Evolutionary conservation across 2,329 filamentous ascomycete genomes (phyloP), one percentile per base, ranked within the genome.

Genomic region (Cordyceps javanica): DNA sequence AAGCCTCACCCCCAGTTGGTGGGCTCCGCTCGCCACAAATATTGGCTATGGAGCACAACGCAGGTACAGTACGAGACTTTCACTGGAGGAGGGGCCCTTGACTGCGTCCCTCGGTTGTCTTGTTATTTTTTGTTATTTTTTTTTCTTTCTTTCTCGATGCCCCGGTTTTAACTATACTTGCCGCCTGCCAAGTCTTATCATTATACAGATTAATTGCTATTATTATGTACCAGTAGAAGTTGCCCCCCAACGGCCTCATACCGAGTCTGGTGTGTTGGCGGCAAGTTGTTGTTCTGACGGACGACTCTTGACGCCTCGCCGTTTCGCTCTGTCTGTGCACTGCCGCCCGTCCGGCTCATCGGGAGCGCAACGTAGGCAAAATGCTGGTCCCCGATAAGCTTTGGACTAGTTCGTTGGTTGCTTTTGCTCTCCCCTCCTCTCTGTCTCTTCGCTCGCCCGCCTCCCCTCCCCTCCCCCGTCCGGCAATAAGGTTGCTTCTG

Each of bases 291-390:
- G n/a, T n/a, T n/a, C n/a, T n/a, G n/a, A n/a, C n/a, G n/a, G n/a
- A n/a, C n/a, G n/a, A n/a, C n/a, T n/a, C n/a, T n/a, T n/a, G 14
- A 28, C 3, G 19, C 32, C n/a, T 7, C 13, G 41, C 41, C 7
- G n/a, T n/a, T n/a, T n/a, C n/a, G n/a, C n/a, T n/a, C n/a, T 28
- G 50, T 53, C 50, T 53, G 50, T 53, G 38, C 50, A 53, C 39
- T 53, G 38, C 50, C 38, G 38, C 26, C 38, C n/a, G 36, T 42
- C 50, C 26, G 38, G 25, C 16, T 34, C 25, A n/a, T 25, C 36
- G 38, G 50, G 50, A 42, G 13, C 36, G 23, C 30, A 9, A 52
- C n/a, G 46, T 25, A 23, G 7, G 25, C 7, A 28, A 19, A 44
- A n/a, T n/a, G 11, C 16, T 44, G 19, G 26, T 32, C 30, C 16